phyloP scores from a whole-genome alignment of 1,284 basidiomycete species.

The Anthracocystis panici-leucophaei region DNA sequence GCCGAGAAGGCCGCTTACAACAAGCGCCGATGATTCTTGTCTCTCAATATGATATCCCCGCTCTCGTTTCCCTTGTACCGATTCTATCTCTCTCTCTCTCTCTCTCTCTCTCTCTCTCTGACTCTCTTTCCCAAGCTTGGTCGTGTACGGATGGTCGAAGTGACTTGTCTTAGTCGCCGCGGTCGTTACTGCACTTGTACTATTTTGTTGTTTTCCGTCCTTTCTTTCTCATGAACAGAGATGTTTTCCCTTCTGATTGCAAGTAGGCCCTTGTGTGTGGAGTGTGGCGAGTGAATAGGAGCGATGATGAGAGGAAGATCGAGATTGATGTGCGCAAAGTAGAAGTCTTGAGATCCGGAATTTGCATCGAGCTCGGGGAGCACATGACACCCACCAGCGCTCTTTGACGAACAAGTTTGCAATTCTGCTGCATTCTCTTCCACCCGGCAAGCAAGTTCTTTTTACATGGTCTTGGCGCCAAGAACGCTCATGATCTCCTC shows the following conservation, averaged over 20 bases:
- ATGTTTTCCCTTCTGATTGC: neutral
- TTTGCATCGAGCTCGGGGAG: no score
- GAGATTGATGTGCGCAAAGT: no score
- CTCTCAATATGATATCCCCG: constrained; percentile 23
- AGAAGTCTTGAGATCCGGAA: no score
- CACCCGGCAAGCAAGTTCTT: neutral
- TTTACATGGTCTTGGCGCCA: constrained; percentile 49
- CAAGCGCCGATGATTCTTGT: constrained; percentile 36
- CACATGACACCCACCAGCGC: no score
- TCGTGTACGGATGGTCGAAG: constrained; percentile 27
- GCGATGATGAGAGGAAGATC: no score
- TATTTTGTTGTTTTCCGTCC: constrained; percentile 29
- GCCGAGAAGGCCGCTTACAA: constrained; percentile 80
- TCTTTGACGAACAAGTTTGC: neutral
- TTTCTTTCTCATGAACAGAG: constrained; percentile 17
- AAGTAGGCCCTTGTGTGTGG: neutral
- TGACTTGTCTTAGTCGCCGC: constrained; percentile 9
- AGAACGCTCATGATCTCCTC: constrained; percentile 58
- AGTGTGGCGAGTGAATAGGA: no score
- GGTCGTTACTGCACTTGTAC: constrained; percentile 39
- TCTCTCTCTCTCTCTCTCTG: no score
- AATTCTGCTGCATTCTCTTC: neutral
- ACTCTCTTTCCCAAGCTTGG: constrained; percentile 8
- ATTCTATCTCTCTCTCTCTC: constrained; percentile 7
- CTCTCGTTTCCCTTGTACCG: constrained; percentile 1